Conservation (phyloP, 768 basidiomycete species). For the Kockovaella imperatae region DNA sequence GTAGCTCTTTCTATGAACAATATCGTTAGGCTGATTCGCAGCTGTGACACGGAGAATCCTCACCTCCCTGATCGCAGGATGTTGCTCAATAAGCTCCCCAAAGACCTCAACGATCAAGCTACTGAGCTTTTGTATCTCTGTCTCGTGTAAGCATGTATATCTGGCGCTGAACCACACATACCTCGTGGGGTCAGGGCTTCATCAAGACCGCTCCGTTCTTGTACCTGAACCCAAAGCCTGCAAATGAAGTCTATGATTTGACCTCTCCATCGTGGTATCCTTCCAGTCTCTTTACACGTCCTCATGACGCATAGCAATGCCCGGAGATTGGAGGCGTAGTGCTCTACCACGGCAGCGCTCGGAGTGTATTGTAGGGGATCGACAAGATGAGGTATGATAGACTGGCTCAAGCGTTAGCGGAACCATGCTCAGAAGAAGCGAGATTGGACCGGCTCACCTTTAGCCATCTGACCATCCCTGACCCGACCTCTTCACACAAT, state of each 20-base stretch:
- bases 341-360: constrained; percentile 16
- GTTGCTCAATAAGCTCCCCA: too few species aligned
- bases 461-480: constrained; percentile 38
- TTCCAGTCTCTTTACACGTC: constrained; percentile 17
- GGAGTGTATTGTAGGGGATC: constrained; percentile 33
- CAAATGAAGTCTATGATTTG: constrained; percentile 34
- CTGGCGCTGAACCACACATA: too few species aligned
- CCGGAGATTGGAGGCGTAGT: constrained; percentile 30
- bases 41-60: too few species aligned
- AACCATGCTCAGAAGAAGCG: background rate
- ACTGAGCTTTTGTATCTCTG: too few species aligned
- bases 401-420: constrained; percentile 11
- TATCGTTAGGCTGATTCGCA: too few species aligned
- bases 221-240: constrained; percentile 19
- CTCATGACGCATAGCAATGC: constrained; percentile 24
- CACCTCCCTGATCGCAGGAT: too few species aligned
- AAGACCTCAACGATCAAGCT: too few species aligned
- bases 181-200: too few species aligned
- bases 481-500: constrained; percentile 27
- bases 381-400: constrained; percentile 37
- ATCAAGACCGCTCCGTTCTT: constrained; percentile 14
- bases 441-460: constrained; percentile 23
- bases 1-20: too few species aligned
- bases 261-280: constrained; percentile 38
- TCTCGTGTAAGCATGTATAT: too few species aligned